Conservation (phyloP, 306 rosid genomes). For the Medicago arabica region DNA sequence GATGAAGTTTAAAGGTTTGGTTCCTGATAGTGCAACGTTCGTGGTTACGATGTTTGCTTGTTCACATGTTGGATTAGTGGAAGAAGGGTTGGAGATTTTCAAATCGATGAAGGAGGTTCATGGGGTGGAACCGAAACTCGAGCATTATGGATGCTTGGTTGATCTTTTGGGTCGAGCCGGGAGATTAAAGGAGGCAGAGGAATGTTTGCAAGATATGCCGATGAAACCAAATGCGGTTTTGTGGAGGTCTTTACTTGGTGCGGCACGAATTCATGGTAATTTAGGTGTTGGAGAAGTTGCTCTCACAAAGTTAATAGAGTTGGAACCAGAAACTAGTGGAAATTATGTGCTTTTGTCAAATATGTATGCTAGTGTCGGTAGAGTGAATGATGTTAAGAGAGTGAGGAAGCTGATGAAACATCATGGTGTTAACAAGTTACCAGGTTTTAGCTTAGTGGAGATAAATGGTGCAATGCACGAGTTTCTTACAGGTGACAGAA, state of each 20-base stretch:
- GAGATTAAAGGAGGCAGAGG: conserved; percentile 52
- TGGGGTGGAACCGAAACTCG: conserved; percentile 49
- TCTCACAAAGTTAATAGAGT: conserved; percentile 46
- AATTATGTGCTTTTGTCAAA: conserved; percentile 58
- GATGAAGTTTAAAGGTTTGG: conserved; percentile 43
- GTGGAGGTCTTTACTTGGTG: conserved; percentile 62
- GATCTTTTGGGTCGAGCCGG: conserved; percentile 59
- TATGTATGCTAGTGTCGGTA: conserved; percentile 48
- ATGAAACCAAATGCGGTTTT: conserved; percentile 56
- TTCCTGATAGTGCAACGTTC: conserved; percentile 51
- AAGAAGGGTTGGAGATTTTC: conserved; percentile 48
- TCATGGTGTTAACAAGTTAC: conserved; percentile 51
- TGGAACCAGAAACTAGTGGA: conserved; percentile 57
- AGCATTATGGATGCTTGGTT: conserved; percentile 54
- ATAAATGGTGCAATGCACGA: conserved; percentile 54
- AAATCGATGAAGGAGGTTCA: conserved; percentile 43
- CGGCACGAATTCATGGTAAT: conserved; percentile 54
- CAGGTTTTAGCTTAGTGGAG: conserved; percentile 59
- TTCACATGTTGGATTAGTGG: conserved; percentile 53
- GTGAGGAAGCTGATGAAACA: conserved; percentile 54
- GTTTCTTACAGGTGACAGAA: conserved; percentile 55
- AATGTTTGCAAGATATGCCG: conserved; percentile 48
- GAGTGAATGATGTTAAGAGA: conserved; percentile 58
- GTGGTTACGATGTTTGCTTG: conserved; percentile 55
- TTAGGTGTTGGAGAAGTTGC: conserved; percentile 51